Base-by-base conservation (phyloP, 75 land plant genomes). In the Pinus taeda region DNA sequence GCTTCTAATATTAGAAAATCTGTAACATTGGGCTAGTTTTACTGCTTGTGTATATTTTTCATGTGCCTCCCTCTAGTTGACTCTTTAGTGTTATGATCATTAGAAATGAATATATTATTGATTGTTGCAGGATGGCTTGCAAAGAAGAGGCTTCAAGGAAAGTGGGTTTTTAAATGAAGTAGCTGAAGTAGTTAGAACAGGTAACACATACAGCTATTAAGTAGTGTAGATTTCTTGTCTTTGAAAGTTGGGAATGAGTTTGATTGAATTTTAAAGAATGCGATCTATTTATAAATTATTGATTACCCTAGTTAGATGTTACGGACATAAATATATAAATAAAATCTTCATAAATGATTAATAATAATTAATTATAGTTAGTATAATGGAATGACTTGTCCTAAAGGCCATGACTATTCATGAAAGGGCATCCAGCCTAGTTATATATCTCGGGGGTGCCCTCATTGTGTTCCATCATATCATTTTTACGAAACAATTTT, bases 121-220 rank as follows among this genome's bases (percentile, higher is more conserved):
- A 4, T 63, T 49, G 77, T n/a, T 81, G 71, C 82, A 92, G 98
- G 92, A 89, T 61, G 99, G 99, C 5, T 79, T 97, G 83, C 90
- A 86, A 77, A 89, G 98, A 81, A 87, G 99, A 85, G 99, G 99
- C 55, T 92, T 74, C 57, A 96, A 96, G 80, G 99, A 96, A 80
- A 79, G 83, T n/a, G 95, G 99, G 1, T 96, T 96, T 75, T 79
- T 96, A 39, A 94, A 89, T 66, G 98, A 86, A 77, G 91, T 94
- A 60, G 79, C 79, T 74, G 99, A 94, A 65, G 91, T 95, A 55
- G 98, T 94, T 63, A 84, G 79, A 74, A 86, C 98, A 79, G 99
- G 98, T 90, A 76, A 56, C 14, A 7, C 36, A 15, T 69, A 18
- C 74, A n/a, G 15, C 26, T 49, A 21, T 14, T 45, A 21, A 71